Evolutionary conservation across 768 basidiomycete species (phyloP).

Genomic region (Boletales sp.): DNA sequence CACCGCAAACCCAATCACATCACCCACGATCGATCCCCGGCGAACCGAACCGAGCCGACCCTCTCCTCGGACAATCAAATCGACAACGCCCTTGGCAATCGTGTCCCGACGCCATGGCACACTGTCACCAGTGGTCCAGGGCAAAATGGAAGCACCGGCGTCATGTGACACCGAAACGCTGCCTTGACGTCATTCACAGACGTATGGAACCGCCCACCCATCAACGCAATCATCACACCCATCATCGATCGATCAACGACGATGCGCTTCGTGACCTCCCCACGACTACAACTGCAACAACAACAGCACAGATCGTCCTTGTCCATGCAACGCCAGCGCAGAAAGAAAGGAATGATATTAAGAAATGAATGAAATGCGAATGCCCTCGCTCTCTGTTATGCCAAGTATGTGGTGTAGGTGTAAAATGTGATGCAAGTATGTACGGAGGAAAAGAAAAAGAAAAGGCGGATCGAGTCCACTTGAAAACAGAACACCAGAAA

Average conservation of each 20-base stretch:
- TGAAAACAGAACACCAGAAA: background rate
- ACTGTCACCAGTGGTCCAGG: background rate
- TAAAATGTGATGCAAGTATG: background rate
- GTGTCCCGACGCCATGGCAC: too few species aligned
- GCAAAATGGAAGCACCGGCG: background rate
- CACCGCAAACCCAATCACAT: too few species aligned
- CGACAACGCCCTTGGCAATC: too few species aligned
- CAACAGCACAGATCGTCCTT: background rate
- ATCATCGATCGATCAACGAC: background rate
- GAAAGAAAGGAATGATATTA: constrained; percentile 26
- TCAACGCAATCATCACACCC: background rate
- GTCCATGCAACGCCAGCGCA: constrained; percentile 5
- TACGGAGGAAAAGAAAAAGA: background rate
- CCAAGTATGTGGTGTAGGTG: background rate
- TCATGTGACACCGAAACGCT: too few species aligned
- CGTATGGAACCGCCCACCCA: background rate
- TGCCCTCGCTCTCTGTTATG: background rate
- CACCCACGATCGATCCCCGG: too few species aligned
- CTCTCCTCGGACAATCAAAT: background rate
- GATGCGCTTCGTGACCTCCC: constrained; percentile 6
- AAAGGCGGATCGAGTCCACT: constrained; percentile 12
- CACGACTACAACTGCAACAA: constrained; percentile 2
- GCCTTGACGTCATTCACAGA: background rate
- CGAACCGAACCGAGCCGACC: background rate
- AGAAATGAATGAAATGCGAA: constrained; percentile 25